phyloP scores from a whole-genome alignment of 768 basidiomycete species.

The Xerocomellus amylosporus region DNA sequence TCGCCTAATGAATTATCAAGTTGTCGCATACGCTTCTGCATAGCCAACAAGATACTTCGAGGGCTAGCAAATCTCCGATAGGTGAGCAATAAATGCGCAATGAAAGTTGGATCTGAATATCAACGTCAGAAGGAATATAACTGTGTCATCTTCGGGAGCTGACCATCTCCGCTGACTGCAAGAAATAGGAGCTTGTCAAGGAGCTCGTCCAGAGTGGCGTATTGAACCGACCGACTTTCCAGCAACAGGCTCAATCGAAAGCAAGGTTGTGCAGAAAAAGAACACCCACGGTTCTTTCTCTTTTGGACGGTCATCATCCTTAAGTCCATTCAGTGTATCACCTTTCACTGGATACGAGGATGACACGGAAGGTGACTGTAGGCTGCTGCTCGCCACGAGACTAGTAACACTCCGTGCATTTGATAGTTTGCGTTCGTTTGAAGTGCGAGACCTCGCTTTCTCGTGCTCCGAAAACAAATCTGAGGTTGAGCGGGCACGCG shows the following conservation, averaged over 20 bases:
- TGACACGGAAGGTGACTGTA: constrained; percentile 18
- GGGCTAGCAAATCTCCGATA: constrained; percentile 82
- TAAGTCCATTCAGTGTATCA: constrained; percentile 17
- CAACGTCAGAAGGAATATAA: constrained; percentile 8
- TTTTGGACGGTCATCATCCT: constrained; percentile 30
- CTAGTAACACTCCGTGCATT: constrained; percentile 30
- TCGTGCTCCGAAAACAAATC: constrained; percentile 48
- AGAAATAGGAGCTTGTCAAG: constrained; percentile 81
- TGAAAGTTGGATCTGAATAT: constrained; percentile 65
- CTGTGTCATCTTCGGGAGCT: constrained; percentile 14
- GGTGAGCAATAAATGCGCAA: constrained; percentile 78
- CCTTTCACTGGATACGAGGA: constrained; percentile 13
- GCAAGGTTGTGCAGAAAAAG: background rate
- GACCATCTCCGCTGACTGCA: constrained; percentile 82
- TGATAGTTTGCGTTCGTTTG: constrained; percentile 29
- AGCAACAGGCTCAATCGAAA: constrained; percentile 11
- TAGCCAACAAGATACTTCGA: constrained; percentile 73
- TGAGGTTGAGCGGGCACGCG: constrained; percentile 54
- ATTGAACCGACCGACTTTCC: constrained; percentile 57
- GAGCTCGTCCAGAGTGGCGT: constrained; percentile 74
- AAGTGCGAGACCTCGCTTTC: constrained; percentile 29
- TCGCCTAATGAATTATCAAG: constrained; percentile 70
- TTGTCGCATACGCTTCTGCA: constrained; percentile 84
- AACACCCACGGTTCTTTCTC: constrained; percentile 54
- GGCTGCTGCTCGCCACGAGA: constrained; percentile 19